Percentiles rank a stretch among this genome's conserved stretches.
Conservation (phyloP, 176 grass and related monocot genomes). For the Hordeum vulgare region MorexV3_pseudomolecules_assembly NC_058518.1:412170917-412171416, state of each 20-base stretch:
- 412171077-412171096: conserved; percentile 6
- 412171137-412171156: conserved; percentile 23
- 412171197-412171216: conserved; percentile 31
- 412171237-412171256: background rate
- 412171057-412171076: background rate
- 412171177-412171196: background rate
- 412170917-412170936: background rate
- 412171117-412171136: background rate
- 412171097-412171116: conserved; percentile 35
- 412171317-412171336: background rate
- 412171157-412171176: background rate
- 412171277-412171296: conserved; percentile 26
- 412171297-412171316: background rate
- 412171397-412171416: conserved; percentile 3
- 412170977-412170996: background rate
- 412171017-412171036: background rate
- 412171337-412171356: background rate
- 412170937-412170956: background rate
- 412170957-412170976: background rate
- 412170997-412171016: background rate
- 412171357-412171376: background rate
- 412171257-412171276: conserved; percentile 19
- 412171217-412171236: background rate
- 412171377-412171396: background rate
- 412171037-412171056: background rate